Evolutionary conservation across 2,329 filamentous ascomycete genomes (phyloP).

Genomic region (Diplodia corticola): DNA sequence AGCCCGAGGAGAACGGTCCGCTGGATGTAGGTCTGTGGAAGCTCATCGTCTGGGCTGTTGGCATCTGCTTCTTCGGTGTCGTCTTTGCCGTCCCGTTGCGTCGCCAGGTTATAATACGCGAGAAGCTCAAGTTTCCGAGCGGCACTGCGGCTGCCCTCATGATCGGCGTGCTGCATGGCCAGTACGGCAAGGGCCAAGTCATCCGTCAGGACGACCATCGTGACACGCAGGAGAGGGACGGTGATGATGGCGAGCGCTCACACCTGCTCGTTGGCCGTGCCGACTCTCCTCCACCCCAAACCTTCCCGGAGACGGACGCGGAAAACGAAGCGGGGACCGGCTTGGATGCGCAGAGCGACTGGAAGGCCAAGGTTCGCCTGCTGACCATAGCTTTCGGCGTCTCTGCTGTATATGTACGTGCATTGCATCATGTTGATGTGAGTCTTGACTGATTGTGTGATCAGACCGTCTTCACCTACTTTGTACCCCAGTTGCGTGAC

Average conservation of each 20-base stretch:
- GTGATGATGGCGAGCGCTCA: constrained; percentile 21
- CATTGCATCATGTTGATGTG: not conserved
- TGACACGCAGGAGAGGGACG: constrained; percentile 2
- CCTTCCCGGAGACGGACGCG: constrained; percentile 26
- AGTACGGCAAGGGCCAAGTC: constrained; percentile 35
- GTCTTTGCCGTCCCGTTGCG: constrained; percentile 92
- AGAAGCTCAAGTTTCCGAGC: constrained; percentile 90
- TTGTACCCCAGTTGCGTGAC: constrained; percentile 79
- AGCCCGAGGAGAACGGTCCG: constrained; percentile 74
- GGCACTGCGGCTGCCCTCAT: constrained; percentile 94
- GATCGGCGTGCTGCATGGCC: constrained; percentile 84
- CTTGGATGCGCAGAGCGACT: constrained; percentile 49
- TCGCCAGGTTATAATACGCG: constrained; percentile 87
- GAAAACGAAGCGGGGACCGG: constrained; percentile 38
- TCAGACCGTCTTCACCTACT: constrained; percentile 84
- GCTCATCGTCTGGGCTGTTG: constrained; percentile 85
- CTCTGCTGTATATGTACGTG: constrained; percentile 54
- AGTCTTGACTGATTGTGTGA: not conserved
- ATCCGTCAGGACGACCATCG: constrained; percentile 32
- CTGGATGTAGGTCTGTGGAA: constrained; percentile 71
- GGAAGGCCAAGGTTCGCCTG: constrained; percentile 63
- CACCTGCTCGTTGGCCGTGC: constrained; percentile 22
- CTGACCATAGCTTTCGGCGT: constrained; percentile 60
- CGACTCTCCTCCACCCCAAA: constrained; percentile 20
- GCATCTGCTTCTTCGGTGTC: constrained; percentile 94